Evolutionary conservation across 2,329 filamentous ascomycete species (phyloP).

Genomic region (Trichoderma atroviride): DNA sequence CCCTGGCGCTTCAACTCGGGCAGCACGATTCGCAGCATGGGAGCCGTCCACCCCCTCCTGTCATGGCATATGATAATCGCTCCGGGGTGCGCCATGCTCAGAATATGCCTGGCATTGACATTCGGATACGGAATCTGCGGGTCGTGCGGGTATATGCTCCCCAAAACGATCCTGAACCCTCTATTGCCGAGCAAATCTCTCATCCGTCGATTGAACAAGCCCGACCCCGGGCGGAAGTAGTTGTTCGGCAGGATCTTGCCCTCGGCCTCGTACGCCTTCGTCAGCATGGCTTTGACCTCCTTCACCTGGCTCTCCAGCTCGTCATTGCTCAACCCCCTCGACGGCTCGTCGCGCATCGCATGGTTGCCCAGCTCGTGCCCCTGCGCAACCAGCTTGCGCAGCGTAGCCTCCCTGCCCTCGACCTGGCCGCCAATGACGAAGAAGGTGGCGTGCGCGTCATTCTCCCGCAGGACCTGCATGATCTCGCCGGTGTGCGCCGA

Average conservation of each 20-base stretch:
- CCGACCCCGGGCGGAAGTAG: conserved; percentile 83
- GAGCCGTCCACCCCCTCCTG: conserved; percentile 76
- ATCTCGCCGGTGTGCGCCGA: conserved; percentile 73
- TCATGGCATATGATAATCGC: conserved; percentile 87
- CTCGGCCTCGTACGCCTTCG: conserved; percentile 56
- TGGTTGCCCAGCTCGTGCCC: conserved; percentile 83
- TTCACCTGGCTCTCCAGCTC: conserved; percentile 66
- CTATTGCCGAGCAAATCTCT: conserved; percentile 59
- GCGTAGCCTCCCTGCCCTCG: conserved; percentile 53
- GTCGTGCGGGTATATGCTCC: conserved; percentile 87
- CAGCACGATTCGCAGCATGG: conserved; percentile 74
- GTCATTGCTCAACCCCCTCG: conserved; percentile 59
- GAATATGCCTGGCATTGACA: conserved; percentile 75
- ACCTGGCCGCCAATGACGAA: conserved; percentile 86
- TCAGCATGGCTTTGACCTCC: conserved; percentile 64
- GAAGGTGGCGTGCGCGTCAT: conserved; percentile 77
- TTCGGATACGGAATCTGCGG: conserved; percentile 73
- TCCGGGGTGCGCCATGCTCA: conserved; percentile 77
- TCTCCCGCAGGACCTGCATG: conserved; percentile 63
- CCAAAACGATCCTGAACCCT: conserved; percentile 75
- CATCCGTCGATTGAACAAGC: conserved; percentile 78
- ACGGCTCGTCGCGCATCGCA: conserved; percentile 84
- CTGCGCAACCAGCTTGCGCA: conserved; percentile 60
- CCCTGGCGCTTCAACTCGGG: conserved; percentile 70
- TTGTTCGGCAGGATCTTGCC: conserved; percentile 52